A percentile compares a stretch with the other conserved stretches of the same genome.
Evolutionary conservation across 495 filamentous ascomycete genomes (phyloP).

Genomic region (Neurospora discreta): DNA sequence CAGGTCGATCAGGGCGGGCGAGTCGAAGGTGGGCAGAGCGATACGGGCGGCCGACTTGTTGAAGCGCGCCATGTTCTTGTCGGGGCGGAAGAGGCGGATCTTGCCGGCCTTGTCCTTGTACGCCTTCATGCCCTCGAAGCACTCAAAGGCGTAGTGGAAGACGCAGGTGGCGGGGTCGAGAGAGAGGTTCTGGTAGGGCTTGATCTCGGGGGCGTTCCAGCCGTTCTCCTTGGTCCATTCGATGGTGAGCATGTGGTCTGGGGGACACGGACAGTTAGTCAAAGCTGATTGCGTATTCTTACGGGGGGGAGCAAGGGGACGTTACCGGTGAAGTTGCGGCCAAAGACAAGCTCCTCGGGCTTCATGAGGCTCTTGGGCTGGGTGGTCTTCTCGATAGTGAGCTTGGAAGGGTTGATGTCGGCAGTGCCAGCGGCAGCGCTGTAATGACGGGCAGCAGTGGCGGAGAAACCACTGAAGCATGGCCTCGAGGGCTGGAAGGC

Average conservation of each 20-base stretch:
- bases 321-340: conserved; percentile 74
- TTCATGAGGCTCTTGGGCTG: conserved; percentile 63
- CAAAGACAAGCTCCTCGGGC: conserved; percentile 75
- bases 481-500: conserved; percentile 16
- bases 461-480: not conserved
- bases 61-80: conserved; percentile 89
- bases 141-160: conserved; percentile 95
- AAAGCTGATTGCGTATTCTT: not conserved
- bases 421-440: conserved; percentile 47
- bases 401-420: conserved; percentile 63
- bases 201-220: conserved; percentile 73
- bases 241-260: conserved; percentile 92
- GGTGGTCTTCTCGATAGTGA: conserved; percentile 60
- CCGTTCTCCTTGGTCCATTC: conserved; percentile 76
- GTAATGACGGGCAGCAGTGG: conserved; percentile 35
- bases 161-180: conserved; percentile 94
- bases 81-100: conserved; percentile 83
- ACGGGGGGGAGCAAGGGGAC: not conserved
- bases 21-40: conserved; percentile 74
- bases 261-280: not conserved
- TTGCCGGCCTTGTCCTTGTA: conserved; percentile 70
- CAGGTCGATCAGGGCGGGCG: conserved; percentile 60
- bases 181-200: conserved; percentile 91
- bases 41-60: conserved; percentile 85
- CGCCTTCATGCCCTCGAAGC: conserved; percentile 98